Conservation (phyloP, 805 yeast species). For the Hanseniaspora occidentalis region DNA sequence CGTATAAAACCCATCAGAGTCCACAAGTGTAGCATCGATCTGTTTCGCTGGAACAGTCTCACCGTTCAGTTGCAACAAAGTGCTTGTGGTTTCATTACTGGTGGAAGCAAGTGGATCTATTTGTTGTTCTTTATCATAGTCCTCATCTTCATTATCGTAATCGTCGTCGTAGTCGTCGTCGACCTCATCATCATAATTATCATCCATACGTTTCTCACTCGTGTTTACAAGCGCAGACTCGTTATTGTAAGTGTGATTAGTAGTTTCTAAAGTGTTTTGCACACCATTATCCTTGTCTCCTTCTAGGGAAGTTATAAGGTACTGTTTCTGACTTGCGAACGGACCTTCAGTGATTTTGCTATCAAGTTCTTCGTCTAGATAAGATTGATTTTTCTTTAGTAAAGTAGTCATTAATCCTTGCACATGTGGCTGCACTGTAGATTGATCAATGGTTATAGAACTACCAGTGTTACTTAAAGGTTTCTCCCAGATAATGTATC, state of each 20-base stretch:
- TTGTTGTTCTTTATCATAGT: background rate
- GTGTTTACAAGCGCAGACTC: too few relatives aligned
- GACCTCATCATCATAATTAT: conserved; percentile 19
- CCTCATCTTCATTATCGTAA: conserved; percentile 9
- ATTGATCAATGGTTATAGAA: background rate
- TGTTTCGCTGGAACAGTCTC: too few relatives aligned
- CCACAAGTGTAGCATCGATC: too few relatives aligned
- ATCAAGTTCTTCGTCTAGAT: conserved; percentile 1
- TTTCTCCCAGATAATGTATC: conserved; percentile 62
- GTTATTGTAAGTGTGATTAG: conserved; percentile 11
- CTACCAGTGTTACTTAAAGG: conserved; percentile 35
- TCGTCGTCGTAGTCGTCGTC: conserved; percentile 13
- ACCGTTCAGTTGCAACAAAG: too few relatives aligned
- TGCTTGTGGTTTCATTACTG: too few relatives aligned
- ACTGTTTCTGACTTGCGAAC: too few relatives aligned
- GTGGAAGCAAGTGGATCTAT: too few relatives aligned
- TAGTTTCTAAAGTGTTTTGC: conserved; percentile 1
- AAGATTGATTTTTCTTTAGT: conserved; percentile 11
- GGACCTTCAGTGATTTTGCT: too few relatives aligned
- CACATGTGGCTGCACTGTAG: background rate
- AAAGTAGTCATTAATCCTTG: conserved; percentile 6
- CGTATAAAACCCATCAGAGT: conserved; percentile 16
- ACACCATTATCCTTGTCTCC: background rate
- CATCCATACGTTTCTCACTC: conserved; percentile 29
- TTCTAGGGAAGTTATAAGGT: too few relatives aligned